These are phyloP conservation scores for Daldinia grandis DNA, from an alignment of 495 filamentous ascomycete species.

Conservation along the genomic window DNA sequence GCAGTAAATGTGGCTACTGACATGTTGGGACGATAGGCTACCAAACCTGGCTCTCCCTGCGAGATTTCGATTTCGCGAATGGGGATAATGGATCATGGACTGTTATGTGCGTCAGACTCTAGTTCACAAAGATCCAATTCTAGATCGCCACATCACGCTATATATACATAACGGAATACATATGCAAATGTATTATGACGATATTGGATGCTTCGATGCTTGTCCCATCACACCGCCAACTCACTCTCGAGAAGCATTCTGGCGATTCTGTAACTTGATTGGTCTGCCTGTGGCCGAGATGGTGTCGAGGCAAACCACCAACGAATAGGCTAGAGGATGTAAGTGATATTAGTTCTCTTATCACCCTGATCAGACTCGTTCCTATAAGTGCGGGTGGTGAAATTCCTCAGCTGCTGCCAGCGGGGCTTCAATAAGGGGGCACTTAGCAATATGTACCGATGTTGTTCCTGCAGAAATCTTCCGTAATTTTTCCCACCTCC, in stretches of 20 bases:
- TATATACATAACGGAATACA: slow-evolving; percentile 5
- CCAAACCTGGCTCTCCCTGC: slow-evolving; percentile 24
- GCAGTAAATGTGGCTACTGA: slow-evolving; percentile 28
- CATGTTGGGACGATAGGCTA: slow-evolving; percentile 29
- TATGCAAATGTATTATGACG: slow-evolving; percentile 15
- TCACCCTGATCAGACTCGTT: neutral
- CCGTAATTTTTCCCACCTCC: slow-evolving; percentile 31
- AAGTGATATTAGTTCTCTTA: slow-evolving; percentile 8
- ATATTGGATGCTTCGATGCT: slow-evolving; percentile 23
- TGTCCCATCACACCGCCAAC: slow-evolving; percentile 41
- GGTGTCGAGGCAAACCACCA: slow-evolving; percentile 18
- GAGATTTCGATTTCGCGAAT: slow-evolving; percentile 35
- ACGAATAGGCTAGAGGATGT: neutral
- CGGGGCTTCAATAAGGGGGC: slow-evolving; percentile 21
- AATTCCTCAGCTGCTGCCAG: slow-evolving; percentile 1
- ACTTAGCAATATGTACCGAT: slow-evolving; percentile 2
- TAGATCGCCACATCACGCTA: slow-evolving; percentile 36
- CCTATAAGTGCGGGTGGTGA: slow-evolving; percentile 21
- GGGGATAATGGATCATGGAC: slow-evolving; percentile 7
- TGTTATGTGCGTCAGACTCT: slow-evolving; percentile 17
- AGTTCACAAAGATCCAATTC: slow-evolving; percentile 26
- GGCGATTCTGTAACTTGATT: slow-evolving; percentile 17
- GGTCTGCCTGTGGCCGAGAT: slow-evolving; percentile 10
- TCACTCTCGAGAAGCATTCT: slow-evolving; percentile 13
- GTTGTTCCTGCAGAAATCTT: slow-evolving; percentile 39